Percentiles rank a stretch among this genome's conserved stretches.
phyloP scores from a whole-genome alignment of 2,329 filamentous ascomycete species.

The Aspergillus pseudoviridinutans region DNA sequence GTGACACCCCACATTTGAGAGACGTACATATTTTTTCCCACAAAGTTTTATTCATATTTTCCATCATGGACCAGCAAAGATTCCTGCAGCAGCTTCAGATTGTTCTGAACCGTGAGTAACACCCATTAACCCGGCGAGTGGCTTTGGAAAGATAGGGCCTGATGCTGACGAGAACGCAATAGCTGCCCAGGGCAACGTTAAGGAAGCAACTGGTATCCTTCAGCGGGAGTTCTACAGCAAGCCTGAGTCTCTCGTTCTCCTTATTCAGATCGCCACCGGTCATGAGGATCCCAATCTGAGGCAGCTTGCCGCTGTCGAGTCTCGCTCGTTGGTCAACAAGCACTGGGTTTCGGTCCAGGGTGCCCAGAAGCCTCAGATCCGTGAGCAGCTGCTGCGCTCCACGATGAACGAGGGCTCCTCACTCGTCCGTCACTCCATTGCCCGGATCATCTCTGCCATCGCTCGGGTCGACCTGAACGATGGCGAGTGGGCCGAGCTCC shows the following conservation, averaged over 20 bases:
- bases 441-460: slow-evolving; percentile 82
- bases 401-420: slow-evolving; percentile 74
- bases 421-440: slow-evolving; percentile 77
- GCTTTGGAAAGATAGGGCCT: neutral
- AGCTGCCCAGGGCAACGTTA: slow-evolving; percentile 87
- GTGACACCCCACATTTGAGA: slow-evolving; percentile 13
- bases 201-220: slow-evolving; percentile 82
- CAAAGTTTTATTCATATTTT: slow-evolving; percentile 1
- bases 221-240: slow-evolving; percentile 92
- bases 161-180: slow-evolving; percentile 19
- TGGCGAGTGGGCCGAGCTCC: slow-evolving; percentile 78
- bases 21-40: slow-evolving; percentile 9
- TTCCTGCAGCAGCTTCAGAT: slow-evolving; percentile 84
- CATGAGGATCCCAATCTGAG: slow-evolving; percentile 69
- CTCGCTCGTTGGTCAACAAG: slow-evolving; percentile 73
- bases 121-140: neutral
- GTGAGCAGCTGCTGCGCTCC: slow-evolving; percentile 77
- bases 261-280: slow-evolving; percentile 83
- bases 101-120: slow-evolving; percentile 74
- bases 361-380: slow-evolving; percentile 74
- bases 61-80: slow-evolving; percentile 71
- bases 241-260: slow-evolving; percentile 75
- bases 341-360: slow-evolving; percentile 75
- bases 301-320: slow-evolving; percentile 89
- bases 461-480: slow-evolving; percentile 82